phyloP scores from a whole-genome alignment of 2,329 filamentous ascomycete species.

The Fusarium solani-melongenae region DNA sequence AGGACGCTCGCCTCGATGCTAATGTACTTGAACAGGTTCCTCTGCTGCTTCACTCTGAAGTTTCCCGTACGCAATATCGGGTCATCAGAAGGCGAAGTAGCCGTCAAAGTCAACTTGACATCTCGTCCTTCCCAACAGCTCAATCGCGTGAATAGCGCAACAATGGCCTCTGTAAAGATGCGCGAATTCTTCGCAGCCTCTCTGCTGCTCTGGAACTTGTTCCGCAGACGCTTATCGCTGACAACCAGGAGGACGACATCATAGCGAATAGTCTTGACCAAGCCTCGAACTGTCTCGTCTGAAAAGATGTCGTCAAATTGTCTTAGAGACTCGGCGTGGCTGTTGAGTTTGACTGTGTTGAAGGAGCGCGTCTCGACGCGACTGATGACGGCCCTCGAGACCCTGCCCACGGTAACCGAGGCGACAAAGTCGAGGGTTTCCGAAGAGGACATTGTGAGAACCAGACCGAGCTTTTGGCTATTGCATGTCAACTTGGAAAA shows the following conservation, averaged over 20 bases:
- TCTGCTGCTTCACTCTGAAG: neutral
- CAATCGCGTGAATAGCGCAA: neutral
- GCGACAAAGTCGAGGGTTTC: constrained; percentile 1
- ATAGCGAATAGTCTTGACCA: neutral
- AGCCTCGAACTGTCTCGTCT: neutral
- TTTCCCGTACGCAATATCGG: neutral
- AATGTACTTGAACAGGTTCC: neutral
- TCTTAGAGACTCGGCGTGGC: neutral
- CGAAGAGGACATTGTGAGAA: neutral
- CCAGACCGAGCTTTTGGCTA: neutral
- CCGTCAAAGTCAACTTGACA: neutral
- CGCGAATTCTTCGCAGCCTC: neutral
- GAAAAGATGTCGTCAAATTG: neutral
- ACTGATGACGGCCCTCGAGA: neutral
- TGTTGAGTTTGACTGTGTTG: neutral
- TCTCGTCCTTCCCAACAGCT: neutral
- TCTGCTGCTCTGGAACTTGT: neutral
- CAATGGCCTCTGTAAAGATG: neutral
- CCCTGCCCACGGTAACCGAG: neutral
- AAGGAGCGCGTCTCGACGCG: neutral
- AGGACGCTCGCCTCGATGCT: neutral
- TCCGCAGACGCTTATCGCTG: neutral
- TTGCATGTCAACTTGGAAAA: neutral
- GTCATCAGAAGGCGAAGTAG: neutral
- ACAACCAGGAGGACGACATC: neutral